phyloP scores from a whole-genome alignment of 768 basidiomycete species.

The Agrocybe pediades region DNA sequence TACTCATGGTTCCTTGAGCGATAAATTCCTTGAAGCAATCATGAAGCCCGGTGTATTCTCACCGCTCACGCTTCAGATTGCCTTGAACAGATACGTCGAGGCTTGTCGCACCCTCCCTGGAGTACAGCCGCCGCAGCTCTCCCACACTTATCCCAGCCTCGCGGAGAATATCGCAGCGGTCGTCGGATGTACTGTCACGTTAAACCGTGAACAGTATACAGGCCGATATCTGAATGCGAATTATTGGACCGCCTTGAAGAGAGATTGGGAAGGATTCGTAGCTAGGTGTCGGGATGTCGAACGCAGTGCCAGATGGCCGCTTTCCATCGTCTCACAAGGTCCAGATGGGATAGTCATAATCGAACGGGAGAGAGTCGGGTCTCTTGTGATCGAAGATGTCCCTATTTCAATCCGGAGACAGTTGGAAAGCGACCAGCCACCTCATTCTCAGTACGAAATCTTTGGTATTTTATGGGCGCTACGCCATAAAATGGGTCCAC shows the following conservation, averaged over 20 bases:
- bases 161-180: constrained; percentile 79
- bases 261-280: constrained; percentile 96
- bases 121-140: constrained; percentile 55
- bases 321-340: constrained; percentile 56
- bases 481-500: constrained; percentile 59
- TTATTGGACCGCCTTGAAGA: constrained; percentile 83
- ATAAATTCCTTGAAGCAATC: constrained; percentile 80
- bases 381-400: constrained; percentile 65
- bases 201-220: constrained; percentile 74
- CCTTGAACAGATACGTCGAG: constrained; percentile 81
- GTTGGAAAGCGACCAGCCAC: constrained; percentile 42
- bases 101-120: constrained; percentile 69
- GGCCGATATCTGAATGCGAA: constrained; percentile 77
- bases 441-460: constrained; percentile 57
- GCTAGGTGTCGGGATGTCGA: constrained; percentile 91
- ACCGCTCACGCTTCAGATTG: constrained; percentile 73
- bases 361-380: constrained; percentile 77
- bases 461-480: constrained; percentile 67
- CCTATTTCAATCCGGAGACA: constrained; percentile 58
- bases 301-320: constrained; percentile 80
- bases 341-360: constrained; percentile 58
- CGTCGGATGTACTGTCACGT: constrained; percentile 82
- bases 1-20: constrained; percentile 68
- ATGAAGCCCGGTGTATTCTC: constrained; percentile 92
- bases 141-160: constrained; percentile 62